A percentile compares a stretch with the other conserved stretches of the same genome.
phyloP scores from a whole-genome alignment of 768 basidiomycete species.

The Boletales sp. region DNA sequence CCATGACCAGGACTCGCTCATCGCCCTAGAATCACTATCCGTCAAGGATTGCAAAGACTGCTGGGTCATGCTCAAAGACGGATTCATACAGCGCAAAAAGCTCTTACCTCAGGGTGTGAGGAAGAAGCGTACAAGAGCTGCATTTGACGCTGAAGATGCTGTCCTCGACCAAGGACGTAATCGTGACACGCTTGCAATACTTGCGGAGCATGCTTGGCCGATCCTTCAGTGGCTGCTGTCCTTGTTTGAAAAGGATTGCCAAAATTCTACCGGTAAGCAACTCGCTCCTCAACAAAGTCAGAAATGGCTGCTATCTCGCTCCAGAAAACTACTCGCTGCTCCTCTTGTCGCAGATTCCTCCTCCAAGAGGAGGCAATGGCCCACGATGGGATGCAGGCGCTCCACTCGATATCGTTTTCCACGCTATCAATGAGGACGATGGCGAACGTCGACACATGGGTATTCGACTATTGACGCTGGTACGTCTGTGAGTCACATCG shows the following conservation, averaged over 20 bases:
- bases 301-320: conserved; percentile 6
- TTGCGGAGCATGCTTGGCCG: conserved; percentile 67
- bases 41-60: conserved; percentile 52
- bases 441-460: conserved; percentile 31
- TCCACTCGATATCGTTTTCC: conserved; percentile 46
- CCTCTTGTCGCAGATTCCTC: conserved; percentile 57
- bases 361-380: conserved; percentile 42
- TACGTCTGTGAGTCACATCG: conserved; percentile 11
- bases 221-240: conserved; percentile 65
- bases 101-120: conserved; percentile 15
- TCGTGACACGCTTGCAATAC: conserved; percentile 26
- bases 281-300: conserved; percentile 1
- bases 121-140: conserved; percentile 32
- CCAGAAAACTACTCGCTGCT: conserved; percentile 48
- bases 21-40: conserved; percentile 52
- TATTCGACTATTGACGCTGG: conserved; percentile 32
- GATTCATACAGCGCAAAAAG: conserved; percentile 42
- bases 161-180: conserved; percentile 21
- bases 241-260: conserved; percentile 63
- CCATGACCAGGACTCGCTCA: conserved; percentile 49
- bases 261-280: conserved; percentile 26
- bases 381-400: conserved; percentile 54
- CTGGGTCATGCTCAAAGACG: conserved; percentile 59
- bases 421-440: conserved; percentile 33
- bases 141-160: conserved; percentile 24